A percentile compares a stretch with the other conserved stretches of the same genome.
Conservation (phyloP, 495 filamentous ascomycete genomes). For the Friedmanniomyces endolithicus region DNA sequence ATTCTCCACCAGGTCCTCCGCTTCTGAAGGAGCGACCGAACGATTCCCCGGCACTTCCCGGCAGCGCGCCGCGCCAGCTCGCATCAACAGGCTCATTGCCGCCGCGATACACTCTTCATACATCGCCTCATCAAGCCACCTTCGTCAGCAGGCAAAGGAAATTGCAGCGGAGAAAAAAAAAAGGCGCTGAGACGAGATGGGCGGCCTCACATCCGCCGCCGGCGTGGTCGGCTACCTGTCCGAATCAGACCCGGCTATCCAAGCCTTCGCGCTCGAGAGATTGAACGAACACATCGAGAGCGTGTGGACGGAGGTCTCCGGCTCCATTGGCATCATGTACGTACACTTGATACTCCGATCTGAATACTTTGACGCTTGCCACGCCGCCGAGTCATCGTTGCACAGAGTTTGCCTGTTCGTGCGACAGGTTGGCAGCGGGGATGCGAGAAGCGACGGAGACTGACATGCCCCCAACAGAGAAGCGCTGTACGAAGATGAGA, state of each 20-base stretch:
- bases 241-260: constrained; percentile 84
- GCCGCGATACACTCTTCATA: background rate
- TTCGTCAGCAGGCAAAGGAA: background rate
- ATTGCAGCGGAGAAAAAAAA: background rate
- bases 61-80: background rate
- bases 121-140: background rate
- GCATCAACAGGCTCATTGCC: background rate
- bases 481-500: constrained; percentile 91
- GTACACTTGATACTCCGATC: constrained; percentile 26
- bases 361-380: constrained; percentile 1
- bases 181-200: constrained; percentile 44
- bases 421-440: background rate
- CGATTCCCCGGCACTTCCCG: background rate
- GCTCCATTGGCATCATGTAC: constrained; percentile 83
- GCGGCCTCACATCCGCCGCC: constrained; percentile 82
- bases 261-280: constrained; percentile 83
- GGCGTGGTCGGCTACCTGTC: constrained; percentile 92
- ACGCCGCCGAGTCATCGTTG: background rate
- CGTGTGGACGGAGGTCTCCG: constrained; percentile 93
- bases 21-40: background rate
- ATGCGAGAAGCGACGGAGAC: background rate
- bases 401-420: background rate
- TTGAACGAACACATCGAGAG: constrained; percentile 92
- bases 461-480: constrained; percentile 46
- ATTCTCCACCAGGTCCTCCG: background rate